phyloP scores from a whole-genome alignment of 2,329 filamentous ascomycete genomes.

The Beauveria caledonica region DNA sequence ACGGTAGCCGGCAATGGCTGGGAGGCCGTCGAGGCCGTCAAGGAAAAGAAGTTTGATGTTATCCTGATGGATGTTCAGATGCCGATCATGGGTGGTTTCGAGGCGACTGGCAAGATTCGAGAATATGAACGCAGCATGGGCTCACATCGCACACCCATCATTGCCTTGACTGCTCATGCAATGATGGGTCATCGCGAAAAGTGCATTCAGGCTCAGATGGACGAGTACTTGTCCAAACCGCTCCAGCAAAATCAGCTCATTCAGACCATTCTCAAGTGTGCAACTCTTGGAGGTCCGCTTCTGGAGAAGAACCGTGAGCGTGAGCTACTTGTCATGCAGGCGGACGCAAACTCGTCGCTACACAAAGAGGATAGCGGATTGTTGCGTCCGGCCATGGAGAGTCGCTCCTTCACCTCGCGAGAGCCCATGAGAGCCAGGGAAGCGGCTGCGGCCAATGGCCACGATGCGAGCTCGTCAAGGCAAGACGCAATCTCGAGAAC shows the following conservation, averaged over 20 bases:
- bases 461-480: slow-evolving; percentile 33
- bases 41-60: slow-evolving; percentile 87
- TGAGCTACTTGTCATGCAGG: slow-evolving; percentile 45
- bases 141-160: slow-evolving; percentile 82
- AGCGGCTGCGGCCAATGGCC: slow-evolving; percentile 47
- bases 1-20: slow-evolving; percentile 92
- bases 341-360: slow-evolving; percentile 38
- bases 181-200: slow-evolving; percentile 98
- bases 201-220: slow-evolving; percentile 98
- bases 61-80: slow-evolving; percentile 99
- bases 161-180: slow-evolving; percentile 92
- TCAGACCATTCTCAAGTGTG: slow-evolving; percentile 94
- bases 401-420: slow-evolving; percentile 61
- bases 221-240: slow-evolving; percentile 95
- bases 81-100: slow-evolving; percentile 99
- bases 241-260: slow-evolving; percentile 96
- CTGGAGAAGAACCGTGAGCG: slow-evolving; percentile 66
- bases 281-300: slow-evolving; percentile 77
- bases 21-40: slow-evolving; percentile 87
- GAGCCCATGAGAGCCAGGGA: slow-evolving; percentile 47
- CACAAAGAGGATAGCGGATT: slow-evolving; percentile 30
- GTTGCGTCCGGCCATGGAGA: slow-evolving; percentile 37
- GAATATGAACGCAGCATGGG: slow-evolving; percentile 83
- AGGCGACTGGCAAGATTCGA: slow-evolving; percentile 92
- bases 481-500: slow-evolving; percentile 43